Evolutionary conservation across 768 basidiomycete genomes (phyloP).

Genomic region (Vishniacozyma victoriae): DNA sequence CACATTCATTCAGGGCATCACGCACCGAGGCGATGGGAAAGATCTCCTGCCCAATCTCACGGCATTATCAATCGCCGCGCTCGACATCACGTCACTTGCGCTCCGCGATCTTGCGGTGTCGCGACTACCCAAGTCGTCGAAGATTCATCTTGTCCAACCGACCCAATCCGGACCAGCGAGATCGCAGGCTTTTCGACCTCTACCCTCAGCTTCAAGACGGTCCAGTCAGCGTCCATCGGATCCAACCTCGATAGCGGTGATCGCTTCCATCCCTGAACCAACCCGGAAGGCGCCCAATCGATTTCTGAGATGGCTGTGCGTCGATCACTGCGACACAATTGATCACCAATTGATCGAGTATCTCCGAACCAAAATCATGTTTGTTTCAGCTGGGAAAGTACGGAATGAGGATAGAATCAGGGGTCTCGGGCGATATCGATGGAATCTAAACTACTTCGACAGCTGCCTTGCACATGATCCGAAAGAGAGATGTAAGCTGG

Average conservation of each 20-base stretch:
- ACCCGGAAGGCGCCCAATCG: background rate
- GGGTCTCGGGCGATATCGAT: constrained; percentile 20
- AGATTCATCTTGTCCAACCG: background rate
- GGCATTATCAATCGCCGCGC: constrained; percentile 13
- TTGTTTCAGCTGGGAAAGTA: constrained; percentile 11
- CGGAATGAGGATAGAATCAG: constrained; percentile 28
- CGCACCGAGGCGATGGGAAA: background rate
- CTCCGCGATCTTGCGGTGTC: constrained; percentile 1
- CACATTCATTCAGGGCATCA: constrained; percentile 17
- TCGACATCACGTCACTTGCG: constrained; percentile 7
- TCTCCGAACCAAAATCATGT: constrained; percentile 11
- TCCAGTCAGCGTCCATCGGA: background rate
- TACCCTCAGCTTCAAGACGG: background rate
- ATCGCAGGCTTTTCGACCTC: constrained; percentile 1
- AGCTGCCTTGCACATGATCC: background rate
- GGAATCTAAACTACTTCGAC: constrained; percentile 15
- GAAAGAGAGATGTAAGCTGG: background rate
- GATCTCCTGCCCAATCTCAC: constrained; percentile 5
- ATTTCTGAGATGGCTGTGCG: constrained; percentile 26
- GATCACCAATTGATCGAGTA: constrained; percentile 5
- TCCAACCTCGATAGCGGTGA: background rate
- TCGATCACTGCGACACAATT: constrained; percentile 35
- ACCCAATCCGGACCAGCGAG: background rate
- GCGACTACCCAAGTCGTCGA: constrained; percentile 2
- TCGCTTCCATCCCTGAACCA: background rate